phyloP scores from a whole-genome alignment of 1,139 yeast species.

The Taphrina pruni region DNA sequence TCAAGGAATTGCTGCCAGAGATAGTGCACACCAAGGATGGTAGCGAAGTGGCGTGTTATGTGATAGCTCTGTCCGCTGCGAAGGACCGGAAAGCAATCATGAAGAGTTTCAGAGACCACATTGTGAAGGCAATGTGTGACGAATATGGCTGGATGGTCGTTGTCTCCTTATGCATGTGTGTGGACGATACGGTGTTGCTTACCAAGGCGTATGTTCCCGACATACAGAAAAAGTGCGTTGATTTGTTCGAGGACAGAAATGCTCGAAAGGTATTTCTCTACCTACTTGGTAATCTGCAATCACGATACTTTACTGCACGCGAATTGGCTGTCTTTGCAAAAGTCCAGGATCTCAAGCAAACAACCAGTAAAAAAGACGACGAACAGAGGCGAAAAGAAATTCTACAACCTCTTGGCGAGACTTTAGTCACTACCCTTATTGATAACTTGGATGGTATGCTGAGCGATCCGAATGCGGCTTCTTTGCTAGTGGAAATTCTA shows the following conservation, averaged over 20 bases:
- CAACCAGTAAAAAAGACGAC: conserved; percentile 83
- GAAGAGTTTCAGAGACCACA: conserved; percentile 74
- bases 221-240: conserved; percentile 62
- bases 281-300: conserved; percentile 70
- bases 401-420: conserved; percentile 67
- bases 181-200: conserved; percentile 89
- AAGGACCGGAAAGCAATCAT: conserved; percentile 86
- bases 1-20: conserved; percentile 90
- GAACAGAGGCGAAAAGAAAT: conserved; percentile 76
- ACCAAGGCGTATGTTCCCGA: conserved; percentile 72
- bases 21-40: conserved; percentile 96
- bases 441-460: conserved; percentile 61
- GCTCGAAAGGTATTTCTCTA: conserved; percentile 90
- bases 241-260: conserved; percentile 70
- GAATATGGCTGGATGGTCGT: conserved; percentile 86
- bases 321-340: conserved; percentile 65
- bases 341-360: conserved; percentile 67
- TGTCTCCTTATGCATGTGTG: conserved; percentile 78
- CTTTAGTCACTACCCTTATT: conserved; percentile 63
- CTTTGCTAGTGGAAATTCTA: conserved; percentile 76
- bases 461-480: conserved; percentile 78
- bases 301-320: conserved; percentile 79
- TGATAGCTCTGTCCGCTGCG: conserved; percentile 83
- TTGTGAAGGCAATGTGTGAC: conserved; percentile 73
- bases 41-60: conserved; percentile 80